phyloP scores from a whole-genome alignment of 2,329 filamentous ascomycete species.

The Cercospora zeina region DNA sequence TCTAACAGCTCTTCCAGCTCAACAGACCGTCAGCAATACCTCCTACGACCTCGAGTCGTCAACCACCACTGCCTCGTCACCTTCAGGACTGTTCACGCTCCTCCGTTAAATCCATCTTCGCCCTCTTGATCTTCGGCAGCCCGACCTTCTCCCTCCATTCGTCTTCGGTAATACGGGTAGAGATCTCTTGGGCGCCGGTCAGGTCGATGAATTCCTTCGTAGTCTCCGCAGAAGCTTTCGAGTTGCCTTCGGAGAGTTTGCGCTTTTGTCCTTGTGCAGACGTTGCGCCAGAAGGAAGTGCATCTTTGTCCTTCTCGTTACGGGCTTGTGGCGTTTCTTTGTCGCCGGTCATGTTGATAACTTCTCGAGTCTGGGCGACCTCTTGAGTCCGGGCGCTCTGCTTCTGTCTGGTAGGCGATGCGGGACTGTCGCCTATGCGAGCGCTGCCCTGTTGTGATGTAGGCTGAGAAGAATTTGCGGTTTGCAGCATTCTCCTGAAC shows the following conservation, averaged over 20 bases:
- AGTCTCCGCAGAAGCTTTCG: background rate
- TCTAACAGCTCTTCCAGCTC: background rate
- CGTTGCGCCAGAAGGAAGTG: background rate
- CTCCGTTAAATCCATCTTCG: background rate
- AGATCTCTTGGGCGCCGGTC: background rate
- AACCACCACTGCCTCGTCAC: background rate
- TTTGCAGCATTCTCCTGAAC: background rate
- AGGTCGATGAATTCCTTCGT: background rate
- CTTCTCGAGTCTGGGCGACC: background rate
- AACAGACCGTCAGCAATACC: background rate
- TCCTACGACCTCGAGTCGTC: background rate
- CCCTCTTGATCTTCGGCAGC: background rate
- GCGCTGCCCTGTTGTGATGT: background rate
- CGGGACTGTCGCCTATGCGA: background rate
- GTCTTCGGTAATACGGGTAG: background rate
- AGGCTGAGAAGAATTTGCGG: background rate
- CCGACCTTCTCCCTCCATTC: background rate
- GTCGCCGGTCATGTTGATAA: background rate
- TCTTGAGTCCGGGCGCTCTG: background rate
- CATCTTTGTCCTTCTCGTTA: background rate
- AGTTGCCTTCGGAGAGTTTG: too few species aligned
- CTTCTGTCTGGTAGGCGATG: background rate
- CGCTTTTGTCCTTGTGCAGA: background rate
- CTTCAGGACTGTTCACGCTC: background rate
- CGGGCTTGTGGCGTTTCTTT: background rate